These are phyloP conservation scores for Paramecium caudatum DNA, from an alignment of 73 alveolate genomes.

Conservation along the genomic window DNA sequence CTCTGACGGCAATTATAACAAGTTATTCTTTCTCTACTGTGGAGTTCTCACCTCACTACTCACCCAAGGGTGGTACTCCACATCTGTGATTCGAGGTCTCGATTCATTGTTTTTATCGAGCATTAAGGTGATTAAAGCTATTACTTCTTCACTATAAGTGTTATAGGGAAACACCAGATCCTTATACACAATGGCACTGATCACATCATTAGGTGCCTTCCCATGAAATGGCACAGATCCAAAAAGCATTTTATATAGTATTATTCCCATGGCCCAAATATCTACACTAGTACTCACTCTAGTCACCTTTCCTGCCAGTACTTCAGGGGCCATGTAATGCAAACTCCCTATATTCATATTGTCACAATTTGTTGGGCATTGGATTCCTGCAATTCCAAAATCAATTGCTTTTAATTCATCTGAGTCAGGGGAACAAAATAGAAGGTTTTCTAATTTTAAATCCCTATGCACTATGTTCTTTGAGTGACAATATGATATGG, in stretches of 20 bases:
- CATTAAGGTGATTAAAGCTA: slow-evolving; percentile 28
- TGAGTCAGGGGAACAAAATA: slow-evolving; percentile 74
- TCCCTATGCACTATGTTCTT: slow-evolving; percentile 87
- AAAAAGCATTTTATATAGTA: slow-evolving; percentile 72
- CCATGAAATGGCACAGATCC: slow-evolving; percentile 81
- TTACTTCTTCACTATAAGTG: not conserved
- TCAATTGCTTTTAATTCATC: slow-evolving; percentile 79
- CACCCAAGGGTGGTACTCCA: slow-evolving; percentile 76
- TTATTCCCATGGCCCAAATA: slow-evolving; percentile 82
- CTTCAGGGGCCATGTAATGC: slow-evolving; percentile 87
- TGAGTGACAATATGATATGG: slow-evolving; percentile 83
- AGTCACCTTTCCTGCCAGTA: slow-evolving; percentile 73
- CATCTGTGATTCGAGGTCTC: slow-evolving; percentile 65
- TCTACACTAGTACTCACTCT: slow-evolving; percentile 75
- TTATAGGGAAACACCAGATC: slow-evolving; percentile 58
- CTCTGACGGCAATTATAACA: not conserved
- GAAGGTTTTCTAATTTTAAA: slow-evolving; percentile 86
- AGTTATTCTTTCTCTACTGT: not conserved
- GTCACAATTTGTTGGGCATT: slow-evolving; percentile 74
- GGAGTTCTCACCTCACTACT: not conserved
- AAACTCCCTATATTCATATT: slow-evolving; percentile 81
- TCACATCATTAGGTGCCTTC: slow-evolving; percentile 67
- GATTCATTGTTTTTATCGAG: slow-evolving; percentile 59
- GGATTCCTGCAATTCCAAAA: slow-evolving; percentile 84
- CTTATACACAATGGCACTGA: slow-evolving; percentile 26